These are phyloP conservation scores for Ophiobolus disseminans DNA, from an alignment of 2,329 filamentous ascomycete species.

Conservation along the genomic window DNA sequence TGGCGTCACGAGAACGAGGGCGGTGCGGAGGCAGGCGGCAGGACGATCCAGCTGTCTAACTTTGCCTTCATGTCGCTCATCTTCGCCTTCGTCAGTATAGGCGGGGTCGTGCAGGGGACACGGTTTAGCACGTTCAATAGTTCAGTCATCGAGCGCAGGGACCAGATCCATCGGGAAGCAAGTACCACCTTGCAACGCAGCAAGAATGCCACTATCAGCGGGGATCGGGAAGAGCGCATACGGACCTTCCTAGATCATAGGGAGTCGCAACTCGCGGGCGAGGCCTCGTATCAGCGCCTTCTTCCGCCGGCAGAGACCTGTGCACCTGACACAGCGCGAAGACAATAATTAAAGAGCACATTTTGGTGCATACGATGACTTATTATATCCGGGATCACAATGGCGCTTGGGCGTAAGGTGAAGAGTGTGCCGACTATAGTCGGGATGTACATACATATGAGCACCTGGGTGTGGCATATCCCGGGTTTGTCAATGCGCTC, in stretches of 20 bases:
- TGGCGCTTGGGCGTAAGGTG: constrained; percentile 27
- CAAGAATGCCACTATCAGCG: constrained; percentile 60
- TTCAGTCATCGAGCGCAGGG: constrained; percentile 70
- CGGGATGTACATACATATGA: constrained; percentile 19
- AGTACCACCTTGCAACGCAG: constrained; percentile 68
- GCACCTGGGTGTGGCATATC: constrained; percentile 15
- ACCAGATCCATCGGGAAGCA: constrained; percentile 70
- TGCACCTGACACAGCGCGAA: constrained; percentile 51
- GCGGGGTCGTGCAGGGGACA: constrained; percentile 74
- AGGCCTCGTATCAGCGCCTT: constrained; percentile 55
- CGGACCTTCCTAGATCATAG: constrained; percentile 73
- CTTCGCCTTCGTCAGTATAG: constrained; percentile 71
- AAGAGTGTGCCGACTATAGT: constrained; percentile 25
- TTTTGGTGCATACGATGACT: constrained; percentile 5
- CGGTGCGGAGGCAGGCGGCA: constrained; percentile 48
- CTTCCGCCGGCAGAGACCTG: constrained; percentile 57
- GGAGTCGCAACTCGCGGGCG: constrained; percentile 49
- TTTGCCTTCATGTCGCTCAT: constrained; percentile 78
- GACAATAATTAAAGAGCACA: constrained; percentile 24
- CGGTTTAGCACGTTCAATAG: constrained; percentile 69
- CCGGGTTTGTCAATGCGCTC: constrained; percentile 30
- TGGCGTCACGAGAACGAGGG: constrained; percentile 45
- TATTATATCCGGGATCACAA: constrained; percentile 6
- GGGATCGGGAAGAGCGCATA: constrained; percentile 65
- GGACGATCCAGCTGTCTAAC: constrained; percentile 75